Percentiles rank a stretch among this genome's conserved stretches.
phyloP scores from a whole-genome alignment of 352 stramenopile genomes.

The Pythium oligandrum region DNA sequence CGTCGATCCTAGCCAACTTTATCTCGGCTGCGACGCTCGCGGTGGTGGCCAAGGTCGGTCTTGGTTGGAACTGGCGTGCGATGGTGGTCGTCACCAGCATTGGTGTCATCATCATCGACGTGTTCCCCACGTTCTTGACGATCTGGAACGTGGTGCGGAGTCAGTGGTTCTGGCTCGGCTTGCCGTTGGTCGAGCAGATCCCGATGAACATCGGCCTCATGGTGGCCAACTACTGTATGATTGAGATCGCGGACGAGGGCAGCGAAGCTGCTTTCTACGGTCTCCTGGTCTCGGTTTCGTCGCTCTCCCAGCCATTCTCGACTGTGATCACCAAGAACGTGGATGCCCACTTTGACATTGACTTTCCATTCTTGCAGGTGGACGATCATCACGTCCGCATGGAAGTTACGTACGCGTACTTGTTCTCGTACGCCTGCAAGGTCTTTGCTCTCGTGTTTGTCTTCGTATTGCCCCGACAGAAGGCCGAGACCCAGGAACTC shows the following conservation, averaged over 20 bases:
- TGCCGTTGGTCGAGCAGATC: constrained; percentile 24
- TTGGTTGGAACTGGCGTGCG: constrained; percentile 22
- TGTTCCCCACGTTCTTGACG: constrained; percentile 21
- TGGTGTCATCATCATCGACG: constrained; percentile 17
- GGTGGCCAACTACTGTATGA: constrained; percentile 19
- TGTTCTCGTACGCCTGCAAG: constrained; percentile 22
- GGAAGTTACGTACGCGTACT: constrained; percentile 24
- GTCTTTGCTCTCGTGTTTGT: constrained; percentile 26
- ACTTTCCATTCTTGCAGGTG: constrained; percentile 10
- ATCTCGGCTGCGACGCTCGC: constrained; percentile 10
- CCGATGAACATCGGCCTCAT: constrained; percentile 21
- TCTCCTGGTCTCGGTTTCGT: constrained; percentile 21
- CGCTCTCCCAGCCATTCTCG: constrained; percentile 22
- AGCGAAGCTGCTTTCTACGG: constrained; percentile 29
- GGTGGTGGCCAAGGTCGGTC: constrained; percentile 15
- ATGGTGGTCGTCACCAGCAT: constrained; percentile 20
- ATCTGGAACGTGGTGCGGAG: constrained; percentile 24
- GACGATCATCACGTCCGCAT: constrained; percentile 17
- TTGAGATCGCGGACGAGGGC: constrained; percentile 23
- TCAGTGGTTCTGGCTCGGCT: constrained; percentile 22
- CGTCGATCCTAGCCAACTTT: constrained; percentile 16
- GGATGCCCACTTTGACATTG: constrained; percentile 20
- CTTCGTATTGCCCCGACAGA: constrained; percentile 22
- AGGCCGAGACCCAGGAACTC: constrained; percentile 22
- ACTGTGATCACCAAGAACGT: constrained; percentile 23